Evolutionary conservation across 202 grass and related monocot species (phyloP), one percentile per base, ranked within the genome.

Genomic region (Alloteropsis angusta): DNA sequence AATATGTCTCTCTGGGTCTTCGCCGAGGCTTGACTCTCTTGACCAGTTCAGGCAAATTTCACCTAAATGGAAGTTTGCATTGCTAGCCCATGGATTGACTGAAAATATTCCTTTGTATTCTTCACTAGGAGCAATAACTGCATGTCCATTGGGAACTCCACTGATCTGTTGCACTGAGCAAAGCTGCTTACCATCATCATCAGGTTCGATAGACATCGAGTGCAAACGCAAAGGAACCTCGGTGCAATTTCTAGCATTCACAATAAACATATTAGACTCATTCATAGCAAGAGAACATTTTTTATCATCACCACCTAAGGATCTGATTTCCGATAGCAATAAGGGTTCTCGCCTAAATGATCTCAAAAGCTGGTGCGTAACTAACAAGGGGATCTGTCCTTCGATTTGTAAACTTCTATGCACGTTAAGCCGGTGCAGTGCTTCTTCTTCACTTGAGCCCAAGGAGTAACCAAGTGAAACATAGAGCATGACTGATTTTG

Each of bases 371-470:
- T 62, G 85, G 84, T 95, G 90, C 62, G 56, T 71, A 44, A 93
- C 84, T 63, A 81, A 85, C 74, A 98, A 72, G 50, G 96, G 96
- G 14, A 91, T 85, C 81, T 98, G 92, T 42, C 96, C 96, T 75
- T 98, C 96, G 9, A 98, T 90, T 85, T 98, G 96, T 68, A 98
- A 89, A 79, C 92, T 98, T 87, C 83, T 86, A 55, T 98, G 92
- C 22, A 95, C 85, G 18, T 98, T 98, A 64, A 98, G 71, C 79
- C 92, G 84, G 68, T 92, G 91, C 23, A 83, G 41, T 42, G 76
- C 66, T 76, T 77, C 81, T 86, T 88, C 90, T 52, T 88, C 88
- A 74, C 38, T 79, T 14, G 76, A 75, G 62, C 84, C 79, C 62
- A 87, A 68, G n/a, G 80, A 84, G 79, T 92, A 98, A 26, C 96